Evolutionary conservation across 1,139 yeast genomes (phyloP).

Genomic region (Candida sanyaensis): DNA sequence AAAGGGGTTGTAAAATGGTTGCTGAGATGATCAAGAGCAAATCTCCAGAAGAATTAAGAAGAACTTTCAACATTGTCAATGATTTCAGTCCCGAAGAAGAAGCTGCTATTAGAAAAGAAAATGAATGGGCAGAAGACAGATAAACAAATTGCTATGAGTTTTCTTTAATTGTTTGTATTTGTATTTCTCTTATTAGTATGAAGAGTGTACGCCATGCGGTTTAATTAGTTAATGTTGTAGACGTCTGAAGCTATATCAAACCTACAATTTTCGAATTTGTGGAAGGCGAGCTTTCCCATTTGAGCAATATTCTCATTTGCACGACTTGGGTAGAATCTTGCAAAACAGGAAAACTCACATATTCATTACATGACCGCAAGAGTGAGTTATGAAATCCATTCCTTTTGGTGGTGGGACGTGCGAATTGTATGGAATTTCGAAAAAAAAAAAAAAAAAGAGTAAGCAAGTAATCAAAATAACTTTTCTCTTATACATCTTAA

Average conservation of each 20-base stretch:
- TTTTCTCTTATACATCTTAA: too few species aligned
- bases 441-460: too few species aligned
- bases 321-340: not conserved
- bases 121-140: constrained; percentile 99
- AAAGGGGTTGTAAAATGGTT: constrained; percentile 95
- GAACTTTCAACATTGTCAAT: constrained; percentile 91
- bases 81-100: constrained; percentile 99
- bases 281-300: not conserved
- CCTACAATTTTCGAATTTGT: not conserved
- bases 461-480: too few species aligned
- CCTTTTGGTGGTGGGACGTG: too few species aligned
- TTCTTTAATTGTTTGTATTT: not conserved
- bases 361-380: too few species aligned
- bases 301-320: not conserved
- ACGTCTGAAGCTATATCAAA: too few species aligned
- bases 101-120: constrained; percentile 95
- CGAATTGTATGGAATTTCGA: too few species aligned
- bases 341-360: too few species aligned
- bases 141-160: constrained; percentile 21
- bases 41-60: constrained; percentile 94
- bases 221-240: too few species aligned
- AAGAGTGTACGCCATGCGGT: too few species aligned
- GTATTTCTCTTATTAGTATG: too few species aligned
- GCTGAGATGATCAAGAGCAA: constrained; percentile 98
- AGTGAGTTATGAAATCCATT: too few species aligned